phyloP scores from a whole-genome alignment of 2,329 filamentous ascomycete species.

The Xylaria sp. region DNA sequence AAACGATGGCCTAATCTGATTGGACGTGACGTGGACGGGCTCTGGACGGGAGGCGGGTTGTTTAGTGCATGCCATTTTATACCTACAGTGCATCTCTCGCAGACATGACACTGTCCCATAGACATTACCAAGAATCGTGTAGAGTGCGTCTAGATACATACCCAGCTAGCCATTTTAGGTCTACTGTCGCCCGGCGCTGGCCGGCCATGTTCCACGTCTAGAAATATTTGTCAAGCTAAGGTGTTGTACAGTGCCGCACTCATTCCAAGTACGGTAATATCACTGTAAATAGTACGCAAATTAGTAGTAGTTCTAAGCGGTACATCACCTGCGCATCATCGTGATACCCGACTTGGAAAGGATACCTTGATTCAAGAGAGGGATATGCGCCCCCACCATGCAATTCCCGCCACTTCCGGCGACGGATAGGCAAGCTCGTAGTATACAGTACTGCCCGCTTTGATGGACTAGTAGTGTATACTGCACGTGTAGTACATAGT shows the following conservation, averaged over 20 bases:
- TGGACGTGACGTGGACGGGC: constrained; percentile 34
- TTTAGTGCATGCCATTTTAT: neutral
- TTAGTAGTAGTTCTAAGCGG: neutral
- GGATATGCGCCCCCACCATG: constrained; percentile 21
- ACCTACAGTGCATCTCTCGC: neutral
- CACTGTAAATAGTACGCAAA: no score
- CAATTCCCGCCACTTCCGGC: constrained; percentile 38
- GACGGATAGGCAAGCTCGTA: neutral
- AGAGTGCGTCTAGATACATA: neutral
- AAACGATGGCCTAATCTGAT: constrained; percentile 21
- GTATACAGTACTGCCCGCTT: neutral
- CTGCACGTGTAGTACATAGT: neutral
- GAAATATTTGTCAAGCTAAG: no score
- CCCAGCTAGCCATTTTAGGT: no score
- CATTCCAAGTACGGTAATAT: no score
- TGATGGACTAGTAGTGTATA: neutral
- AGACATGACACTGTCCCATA: neutral
- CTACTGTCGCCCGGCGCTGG: no score
- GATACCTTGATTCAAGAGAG: constrained; percentile 17
- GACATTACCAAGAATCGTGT: neutral
- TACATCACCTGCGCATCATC: neutral
- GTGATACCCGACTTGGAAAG: constrained; percentile 11
- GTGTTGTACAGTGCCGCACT: no score
- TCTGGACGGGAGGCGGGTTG: neutral
- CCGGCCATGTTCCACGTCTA: no score